Evolutionary conservation across 2,329 filamentous ascomycete species (phyloP), one percentile per base, ranked within the genome.

Genomic region (Chaetomium sp.): DNA sequence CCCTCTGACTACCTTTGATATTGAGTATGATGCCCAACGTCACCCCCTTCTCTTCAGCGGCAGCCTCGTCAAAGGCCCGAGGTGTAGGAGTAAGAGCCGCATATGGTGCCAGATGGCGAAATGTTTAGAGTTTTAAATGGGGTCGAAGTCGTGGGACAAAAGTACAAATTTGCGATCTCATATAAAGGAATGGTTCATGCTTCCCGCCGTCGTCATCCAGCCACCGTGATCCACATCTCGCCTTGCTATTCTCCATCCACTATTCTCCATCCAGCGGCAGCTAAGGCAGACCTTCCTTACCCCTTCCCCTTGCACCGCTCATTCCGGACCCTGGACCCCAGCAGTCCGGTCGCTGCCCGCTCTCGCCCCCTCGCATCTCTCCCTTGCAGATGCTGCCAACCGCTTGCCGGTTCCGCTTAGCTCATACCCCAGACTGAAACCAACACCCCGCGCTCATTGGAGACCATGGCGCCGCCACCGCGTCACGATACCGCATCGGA

Each of bases 321-420:
- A 29, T 53, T 23, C 27, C 25, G 27, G 42, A 12, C 27, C 50
- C 50, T 29, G 21, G n/a, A 49, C 9, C 45, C 45, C 9, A 50
- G 23, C 47, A 25, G 21, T 12, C 23, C 21, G 47, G 47, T 50
- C 23, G 16, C 3, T 4, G 5, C 50, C 50, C 50, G 13, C 50
- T 4, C 25, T 19, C 23, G 6, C 25, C 47, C 23, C 47, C 12
- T 50, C 47, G 4, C 50, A 27, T 27, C 50, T 27, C 27, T 16
- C 31, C 29, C 29, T 55, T 55, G 51, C 51, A 55, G 51, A 55
- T 55, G 51, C 29, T 31, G 51, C n/a, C 31, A 55, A 19, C 19
- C 7, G 19, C 6, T n/a, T 35, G 51, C 29, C 51, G 51, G 31
- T 31, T 12, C 29, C 51, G 51, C 51, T 55, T 55, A 21, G 29